Base-by-base conservation (phyloP, 2,329 filamentous ascomycete species). In the Xylariaceae sp. region DNA sequence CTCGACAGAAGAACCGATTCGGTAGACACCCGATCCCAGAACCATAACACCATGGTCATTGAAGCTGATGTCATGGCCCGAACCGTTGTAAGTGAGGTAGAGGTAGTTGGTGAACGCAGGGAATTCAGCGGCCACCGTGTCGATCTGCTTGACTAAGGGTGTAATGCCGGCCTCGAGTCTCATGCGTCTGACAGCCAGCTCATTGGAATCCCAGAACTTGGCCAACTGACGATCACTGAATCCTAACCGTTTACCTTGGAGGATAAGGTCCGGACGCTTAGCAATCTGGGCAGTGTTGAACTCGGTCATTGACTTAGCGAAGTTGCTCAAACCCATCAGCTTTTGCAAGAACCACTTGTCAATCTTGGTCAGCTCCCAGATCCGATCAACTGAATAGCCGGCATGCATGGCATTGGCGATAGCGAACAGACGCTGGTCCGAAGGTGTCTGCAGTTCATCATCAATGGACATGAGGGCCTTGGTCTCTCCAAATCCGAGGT, bases 331-430 rank as follows among this genome's bases (percentile, higher is more conserved):
- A 34, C 88, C 88, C 84, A 96, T 96, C 59, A 99, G 86, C 74
- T 91, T 92, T 76, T 85, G 87, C 66, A 99, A 78, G 81, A 97
- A 99, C 94, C 94, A 99, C 76, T 95, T 96, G 78, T 97, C 94
- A 69, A 99, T 99, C 78, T 93, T 92, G 71, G 94, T 99, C 79
- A 97, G 82, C 74, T 97, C 90, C 92, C 92, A 97, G 73, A 99
- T 96, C 77, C 96, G 94, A 72, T 97, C 90, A 42, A 97, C 92
- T 3, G 86, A 88, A 77, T 97, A 99, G 37, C 93, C 94, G 59
- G 88, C 81, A 72, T 92, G 86, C 93, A 99, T 97, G 48, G 94
- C 94, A 70, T 99, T 97, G 67, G 94, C 94, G 69, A 99, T 95
- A 60, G 94, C 94, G 71, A 99, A 97, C 60, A 97, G 83, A 69